Base-by-base conservation (phyloP, 768 basidiomycete genomes). In the Pulveroboletus sp. region DNA sequence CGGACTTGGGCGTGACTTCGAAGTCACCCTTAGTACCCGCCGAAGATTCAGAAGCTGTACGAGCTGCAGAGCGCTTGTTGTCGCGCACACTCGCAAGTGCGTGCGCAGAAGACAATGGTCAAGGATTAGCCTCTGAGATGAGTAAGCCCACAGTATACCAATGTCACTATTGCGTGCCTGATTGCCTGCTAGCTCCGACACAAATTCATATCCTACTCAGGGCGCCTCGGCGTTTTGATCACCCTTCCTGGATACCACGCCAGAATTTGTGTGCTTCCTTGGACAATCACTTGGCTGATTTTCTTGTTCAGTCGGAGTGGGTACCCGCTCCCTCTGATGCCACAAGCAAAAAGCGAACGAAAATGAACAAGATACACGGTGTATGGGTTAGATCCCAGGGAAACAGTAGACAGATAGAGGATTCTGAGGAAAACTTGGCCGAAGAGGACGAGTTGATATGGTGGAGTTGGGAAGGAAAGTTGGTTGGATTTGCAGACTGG, bases 381-480 rank as follows among this genome's bases (percentile, higher is more conserved):
- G 63, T 75, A n/a, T 71, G 74, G 66, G 63, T 77, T 23, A 61
- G 69, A 68, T 55, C 62, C 37, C 45, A 51, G 23, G 40, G 17
- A 32, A 19, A 20, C 17, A 26, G 50, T 31, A 47, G 45, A 4
- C 45, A 30, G 6, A 47, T 12, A 1, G 26, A 51, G 16, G 44
- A 35, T 34, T 41, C 26, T 3, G 59, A 57, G 3, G 53, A 56
- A 30, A 56, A 57, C 19, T 45, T 59, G 46, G 56, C 51, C 10
- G 77, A 76, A 53, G 73, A 70, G 4, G 73, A 75, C 26, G 77
- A 78, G 52, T 57, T 71, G 62, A 76, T 79, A 43, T 79, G 77
- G 77, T 78, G 77, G 76, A 65, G 60, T 34, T 78, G 77, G 77
- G 65, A 78, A 32, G 76, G 76, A 12, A 76, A 71, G 54, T 49